phyloP scores from a whole-genome alignment of 176 grass and related monocot species.

The Ensete glaucum region DNA sequence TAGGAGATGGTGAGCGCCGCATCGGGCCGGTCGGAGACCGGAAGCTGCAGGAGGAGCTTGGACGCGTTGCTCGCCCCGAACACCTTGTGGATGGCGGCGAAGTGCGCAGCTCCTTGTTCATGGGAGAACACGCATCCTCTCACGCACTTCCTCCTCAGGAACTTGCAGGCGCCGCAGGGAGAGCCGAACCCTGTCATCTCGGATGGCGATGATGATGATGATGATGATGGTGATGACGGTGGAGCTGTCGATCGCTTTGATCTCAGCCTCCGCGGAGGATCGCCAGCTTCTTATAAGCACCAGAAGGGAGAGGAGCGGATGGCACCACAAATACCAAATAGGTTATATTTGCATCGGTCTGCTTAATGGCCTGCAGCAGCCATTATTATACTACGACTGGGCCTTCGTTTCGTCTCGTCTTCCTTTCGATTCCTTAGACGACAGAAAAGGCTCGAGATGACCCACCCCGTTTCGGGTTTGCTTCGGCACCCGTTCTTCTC shows the following conservation, averaged over 20 bases:
- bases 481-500: too few relatives aligned
- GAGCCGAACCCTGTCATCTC: constrained; percentile 67
- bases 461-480: neutral
- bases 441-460: neutral
- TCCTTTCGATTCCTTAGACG: neutral
- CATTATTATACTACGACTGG: constrained; percentile 40
- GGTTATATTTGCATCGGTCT: constrained; percentile 59
- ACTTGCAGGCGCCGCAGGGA: constrained; percentile 94
- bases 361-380: constrained; percentile 53
- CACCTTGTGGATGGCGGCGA: constrained; percentile 81
- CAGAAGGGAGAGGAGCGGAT: constrained; percentile 15
- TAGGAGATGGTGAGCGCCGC: constrained; percentile 83
- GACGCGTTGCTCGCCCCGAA: constrained; percentile 90
- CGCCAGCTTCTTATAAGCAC: constrained; percentile 49
- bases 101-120: constrained; percentile 71
- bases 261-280: neutral
- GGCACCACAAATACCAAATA: constrained; percentile 32
- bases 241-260: too few relatives aligned
- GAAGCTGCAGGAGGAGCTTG: constrained; percentile 67
- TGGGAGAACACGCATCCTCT: constrained; percentile 71
- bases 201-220: neutral
- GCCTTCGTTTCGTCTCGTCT: neutral
- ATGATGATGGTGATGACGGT: too few relatives aligned
- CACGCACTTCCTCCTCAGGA: constrained; percentile 81
- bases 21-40: constrained; percentile 50